A percentile compares a stretch with the other conserved stretches of the same genome.
Conservation (phyloP, 192 early-diverging fungal species). For the Coemansia sp. region DNA sequence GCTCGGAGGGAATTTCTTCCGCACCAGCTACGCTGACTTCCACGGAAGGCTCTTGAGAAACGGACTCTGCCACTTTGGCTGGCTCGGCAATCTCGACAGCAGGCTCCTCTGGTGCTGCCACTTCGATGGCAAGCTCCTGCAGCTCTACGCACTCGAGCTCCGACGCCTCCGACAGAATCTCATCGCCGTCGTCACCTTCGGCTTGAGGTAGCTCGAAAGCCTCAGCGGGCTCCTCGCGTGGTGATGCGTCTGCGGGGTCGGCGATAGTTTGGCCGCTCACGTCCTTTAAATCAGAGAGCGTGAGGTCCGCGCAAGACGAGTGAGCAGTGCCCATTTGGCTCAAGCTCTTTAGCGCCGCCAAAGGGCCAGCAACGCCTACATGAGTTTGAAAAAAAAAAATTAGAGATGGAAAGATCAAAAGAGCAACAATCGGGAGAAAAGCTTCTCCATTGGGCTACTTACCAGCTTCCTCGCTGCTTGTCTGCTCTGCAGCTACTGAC, state of each 20-base stretch:
- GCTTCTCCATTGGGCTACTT: background rate
- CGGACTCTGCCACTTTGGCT: background rate
- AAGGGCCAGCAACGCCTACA: slow-evolving; percentile 16
- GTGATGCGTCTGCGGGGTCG: background rate
- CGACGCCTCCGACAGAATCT: background rate
- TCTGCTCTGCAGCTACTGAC: background rate
- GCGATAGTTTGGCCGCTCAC: background rate
- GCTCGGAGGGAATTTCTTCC: background rate
- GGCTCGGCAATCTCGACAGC: background rate
- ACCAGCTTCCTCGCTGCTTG: background rate
- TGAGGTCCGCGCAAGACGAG: slow-evolving; percentile 41
- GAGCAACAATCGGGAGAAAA: background rate
- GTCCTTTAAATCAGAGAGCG: slow-evolving; percentile 36
- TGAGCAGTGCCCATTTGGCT: slow-evolving; percentile 28
- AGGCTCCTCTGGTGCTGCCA: slow-evolving; percentile 3
- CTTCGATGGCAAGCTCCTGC: slow-evolving; percentile 5
- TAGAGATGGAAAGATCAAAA: background rate
- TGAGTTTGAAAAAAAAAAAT: background rate
- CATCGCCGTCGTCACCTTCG: background rate
- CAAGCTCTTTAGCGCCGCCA: slow-evolving; percentile 23
- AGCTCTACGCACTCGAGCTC: slow-evolving; percentile 2
- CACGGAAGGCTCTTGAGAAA: background rate
- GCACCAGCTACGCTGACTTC: background rate
- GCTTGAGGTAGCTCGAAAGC: background rate
- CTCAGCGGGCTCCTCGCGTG: background rate